Evolutionary conservation across 371 early-diverging fungal genomes (phyloP).

Genomic region (Lichtheimia hyalospora): DNA sequence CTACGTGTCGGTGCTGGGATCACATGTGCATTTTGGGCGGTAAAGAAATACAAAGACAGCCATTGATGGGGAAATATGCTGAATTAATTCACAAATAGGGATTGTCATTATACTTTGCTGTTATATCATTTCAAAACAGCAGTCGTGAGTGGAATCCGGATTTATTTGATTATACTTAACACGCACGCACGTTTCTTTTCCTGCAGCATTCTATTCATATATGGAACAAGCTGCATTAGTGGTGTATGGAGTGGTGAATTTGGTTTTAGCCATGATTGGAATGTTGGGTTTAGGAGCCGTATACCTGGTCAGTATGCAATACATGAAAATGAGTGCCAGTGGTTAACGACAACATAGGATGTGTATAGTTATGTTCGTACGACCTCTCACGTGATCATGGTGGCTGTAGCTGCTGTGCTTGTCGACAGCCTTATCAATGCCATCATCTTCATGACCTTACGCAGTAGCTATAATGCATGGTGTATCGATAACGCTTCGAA

Average conservation of each 20-base stretch:
- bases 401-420: conserved; percentile 15
- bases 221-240: conserved; percentile 13
- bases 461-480: conserved; percentile 12
- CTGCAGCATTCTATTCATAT: conserved; percentile 23
- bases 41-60: conserved; percentile 11
- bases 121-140: conserved; percentile 19
- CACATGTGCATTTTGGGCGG: conserved; percentile 43
- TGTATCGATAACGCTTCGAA: conserved; percentile 11
- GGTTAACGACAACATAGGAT: conserved; percentile 2
- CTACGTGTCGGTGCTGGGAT: conserved; percentile 36
- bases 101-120: conserved; percentile 19
- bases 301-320: conserved; percentile 12
- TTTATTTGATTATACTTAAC: neutral
- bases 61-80: neutral
- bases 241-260: conserved; percentile 19
- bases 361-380: neutral
- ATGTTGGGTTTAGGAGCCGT: conserved; percentile 7
- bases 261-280: conserved; percentile 13
- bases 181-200: neutral
- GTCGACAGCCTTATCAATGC: conserved; percentile 22
- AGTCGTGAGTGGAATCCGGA: conserved; percentile 16
- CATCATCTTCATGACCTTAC: conserved; percentile 18
- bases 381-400: conserved; percentile 4
- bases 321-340: neutral
- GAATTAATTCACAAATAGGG: conserved; percentile 1